Conservation (phyloP, 352 stramenopile species). For the Blastocystis sp. region DNA sequence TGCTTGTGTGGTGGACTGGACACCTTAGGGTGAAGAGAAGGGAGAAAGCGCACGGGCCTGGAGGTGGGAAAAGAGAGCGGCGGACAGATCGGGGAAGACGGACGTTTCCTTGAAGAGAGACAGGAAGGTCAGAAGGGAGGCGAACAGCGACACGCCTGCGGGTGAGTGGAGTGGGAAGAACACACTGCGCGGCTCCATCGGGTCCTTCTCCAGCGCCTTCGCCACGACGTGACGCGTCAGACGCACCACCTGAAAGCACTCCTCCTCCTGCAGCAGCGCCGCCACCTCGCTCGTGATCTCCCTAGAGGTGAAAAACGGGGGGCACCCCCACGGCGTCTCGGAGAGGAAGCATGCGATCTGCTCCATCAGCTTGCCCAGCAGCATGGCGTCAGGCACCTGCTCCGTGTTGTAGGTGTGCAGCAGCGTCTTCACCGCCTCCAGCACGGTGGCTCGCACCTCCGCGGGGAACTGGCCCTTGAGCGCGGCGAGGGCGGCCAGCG, state of each 20-base stretch:
- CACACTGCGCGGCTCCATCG: neutral
- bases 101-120: neutral
- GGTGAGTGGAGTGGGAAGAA: neutral
- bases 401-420: neutral
- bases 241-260: neutral
- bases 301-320: neutral
- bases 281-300: neutral
- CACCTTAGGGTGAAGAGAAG: too few relatives aligned
- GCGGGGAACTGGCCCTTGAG: neutral
- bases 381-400: neutral
- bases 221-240: neutral
- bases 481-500: neutral
- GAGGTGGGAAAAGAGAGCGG: neutral
- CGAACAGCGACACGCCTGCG: neutral
- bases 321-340: neutral
- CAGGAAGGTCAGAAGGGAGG: neutral
- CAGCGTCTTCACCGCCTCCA: neutral
- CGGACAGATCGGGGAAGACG: neutral
- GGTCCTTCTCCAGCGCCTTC: neutral
- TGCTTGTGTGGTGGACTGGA: too few relatives aligned
- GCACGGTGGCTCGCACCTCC: neutral
- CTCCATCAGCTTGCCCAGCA: neutral
- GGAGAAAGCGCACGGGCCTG: too few relatives aligned
- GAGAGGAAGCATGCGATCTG: neutral
- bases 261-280: neutral